Percentiles rank a stretch among this genome's conserved stretches.
These are phyloP conservation scores for Podospora conica DNA, from an alignment of 495 filamentous ascomycete genomes.

Conservation along the genomic window DNA sequence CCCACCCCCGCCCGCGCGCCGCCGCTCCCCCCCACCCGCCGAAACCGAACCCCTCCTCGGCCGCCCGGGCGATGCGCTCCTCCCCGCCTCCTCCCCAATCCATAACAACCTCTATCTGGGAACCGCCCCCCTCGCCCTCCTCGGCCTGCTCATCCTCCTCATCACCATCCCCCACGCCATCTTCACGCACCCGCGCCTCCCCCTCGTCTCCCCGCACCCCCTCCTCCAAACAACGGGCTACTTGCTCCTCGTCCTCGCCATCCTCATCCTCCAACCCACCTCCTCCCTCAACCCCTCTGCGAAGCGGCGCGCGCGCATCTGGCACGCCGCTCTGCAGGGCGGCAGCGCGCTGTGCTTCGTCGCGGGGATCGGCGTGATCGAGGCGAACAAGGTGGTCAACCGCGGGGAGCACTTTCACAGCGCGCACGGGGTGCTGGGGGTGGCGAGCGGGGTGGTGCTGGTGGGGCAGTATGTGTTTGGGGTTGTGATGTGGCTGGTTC, in stretches of 20 bases:
- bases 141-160: constrained; percentile 51
- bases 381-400: constrained; percentile 68
- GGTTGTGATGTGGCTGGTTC: constrained; percentile 69
- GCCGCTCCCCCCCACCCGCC: constrained; percentile 7
- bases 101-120: constrained; percentile 71
- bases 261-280: constrained; percentile 85
- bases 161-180: constrained; percentile 68
- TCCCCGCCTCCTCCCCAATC: constrained; percentile 56
- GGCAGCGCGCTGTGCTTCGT: constrained; percentile 56
- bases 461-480: constrained; percentile 69
- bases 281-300: constrained; percentile 64
- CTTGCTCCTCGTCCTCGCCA: constrained; percentile 66
- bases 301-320: constrained; percentile 63
- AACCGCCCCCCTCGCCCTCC: constrained; percentile 36
- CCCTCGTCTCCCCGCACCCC: constrained; percentile 82
- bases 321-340: constrained; percentile 62
- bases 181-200: constrained; percentile 54
- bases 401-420: constrained; percentile 64
- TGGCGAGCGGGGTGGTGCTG: constrained; percentile 66
- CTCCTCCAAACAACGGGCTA: constrained; percentile 73
- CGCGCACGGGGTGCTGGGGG: constrained; percentile 71
- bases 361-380: constrained; percentile 68
- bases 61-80: constrained; percentile 62
- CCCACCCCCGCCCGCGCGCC: not conserved
- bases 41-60: constrained; percentile 79